Conservation (phyloP, 441 rosid genomes). For the Capsella rubella region DNA sequence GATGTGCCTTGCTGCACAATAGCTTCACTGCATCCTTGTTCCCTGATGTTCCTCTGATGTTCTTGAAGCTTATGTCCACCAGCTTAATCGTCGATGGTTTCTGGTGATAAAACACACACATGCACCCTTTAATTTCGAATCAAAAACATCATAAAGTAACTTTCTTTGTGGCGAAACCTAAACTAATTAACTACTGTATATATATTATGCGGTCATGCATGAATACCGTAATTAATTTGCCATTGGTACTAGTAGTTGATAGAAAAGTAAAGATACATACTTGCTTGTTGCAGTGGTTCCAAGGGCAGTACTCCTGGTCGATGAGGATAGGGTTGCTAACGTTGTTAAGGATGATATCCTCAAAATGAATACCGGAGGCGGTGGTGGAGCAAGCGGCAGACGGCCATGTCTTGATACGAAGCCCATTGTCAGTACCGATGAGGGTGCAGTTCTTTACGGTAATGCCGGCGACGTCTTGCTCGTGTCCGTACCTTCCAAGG, state of each 20-base stretch:
- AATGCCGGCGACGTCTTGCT: conserved; percentile 35
- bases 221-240: not conserved
- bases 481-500: conserved; percentile 36
- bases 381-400: conserved; percentile 40
- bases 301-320: conserved; percentile 44
- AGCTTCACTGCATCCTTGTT: conserved; percentile 43
- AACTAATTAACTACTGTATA: not conserved
- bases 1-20: conserved; percentile 33
- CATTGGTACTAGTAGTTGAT: not conserved
- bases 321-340: conserved; percentile 42
- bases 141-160: not conserved
- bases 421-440: conserved; percentile 29
- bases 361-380: conserved; percentile 33
- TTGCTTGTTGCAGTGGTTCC: conserved; percentile 38
- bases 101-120: not conserved
- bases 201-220: no score
- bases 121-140: not conserved
- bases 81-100: conserved; percentile 39
- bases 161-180: not conserved
- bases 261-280: not conserved
- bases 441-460: conserved; percentile 34
- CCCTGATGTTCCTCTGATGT: conserved; percentile 40
- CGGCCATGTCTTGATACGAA: conserved; percentile 45
- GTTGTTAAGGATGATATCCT: conserved; percentile 27
- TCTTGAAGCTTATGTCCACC: conserved; percentile 32